Evolutionary conservation across 2,329 filamentous ascomycete genomes (phyloP).

Genomic region (Penicillium sp.): DNA sequence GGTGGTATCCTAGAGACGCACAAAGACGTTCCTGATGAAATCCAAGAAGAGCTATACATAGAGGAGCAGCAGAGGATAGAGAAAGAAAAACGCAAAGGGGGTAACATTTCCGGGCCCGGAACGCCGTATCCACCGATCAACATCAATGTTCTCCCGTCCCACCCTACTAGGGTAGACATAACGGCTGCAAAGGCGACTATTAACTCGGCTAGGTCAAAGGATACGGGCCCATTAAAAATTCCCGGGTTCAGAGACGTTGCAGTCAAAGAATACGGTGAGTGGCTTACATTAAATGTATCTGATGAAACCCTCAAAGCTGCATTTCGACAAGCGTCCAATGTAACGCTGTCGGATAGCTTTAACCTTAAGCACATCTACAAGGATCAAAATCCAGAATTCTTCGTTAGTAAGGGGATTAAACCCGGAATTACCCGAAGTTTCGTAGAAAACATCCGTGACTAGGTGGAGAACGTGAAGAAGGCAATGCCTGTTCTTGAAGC

Average conservation of each 20-base stretch:
- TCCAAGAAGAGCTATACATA: conserved; percentile 24
- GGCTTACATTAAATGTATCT: conserved; percentile 23
- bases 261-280: conserved; percentile 28
- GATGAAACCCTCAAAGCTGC: conserved; percentile 23
- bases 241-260: conserved; percentile 25
- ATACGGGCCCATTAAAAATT: conserved; percentile 13
- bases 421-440: conserved; percentile 25
- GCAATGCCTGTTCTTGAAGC: conserved; percentile 17
- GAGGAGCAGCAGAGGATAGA: conserved; percentile 22
- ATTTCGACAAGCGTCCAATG: conserved; percentile 23
- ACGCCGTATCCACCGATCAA: conserved; percentile 20
- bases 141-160: conserved; percentile 20
- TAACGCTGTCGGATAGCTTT: conserved; percentile 25
- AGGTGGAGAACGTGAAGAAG: conserved; percentile 26
- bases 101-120: neutral
- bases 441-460: conserved; percentile 24
- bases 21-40: conserved; percentile 22
- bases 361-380: conserved; percentile 26
- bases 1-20: conserved; percentile 21
- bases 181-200: too few relatives aligned
- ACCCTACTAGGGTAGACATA: conserved; percentile 5
- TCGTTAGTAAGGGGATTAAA: conserved; percentile 22
- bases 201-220: too few relatives aligned
- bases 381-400: conserved; percentile 25
- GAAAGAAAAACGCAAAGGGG: conserved; percentile 16